Evolutionary conservation across 2,329 filamentous ascomycete species (phyloP), one percentile per base, ranked within the genome.

Genomic region (Paracoccidioides brasiliensis): DNA sequence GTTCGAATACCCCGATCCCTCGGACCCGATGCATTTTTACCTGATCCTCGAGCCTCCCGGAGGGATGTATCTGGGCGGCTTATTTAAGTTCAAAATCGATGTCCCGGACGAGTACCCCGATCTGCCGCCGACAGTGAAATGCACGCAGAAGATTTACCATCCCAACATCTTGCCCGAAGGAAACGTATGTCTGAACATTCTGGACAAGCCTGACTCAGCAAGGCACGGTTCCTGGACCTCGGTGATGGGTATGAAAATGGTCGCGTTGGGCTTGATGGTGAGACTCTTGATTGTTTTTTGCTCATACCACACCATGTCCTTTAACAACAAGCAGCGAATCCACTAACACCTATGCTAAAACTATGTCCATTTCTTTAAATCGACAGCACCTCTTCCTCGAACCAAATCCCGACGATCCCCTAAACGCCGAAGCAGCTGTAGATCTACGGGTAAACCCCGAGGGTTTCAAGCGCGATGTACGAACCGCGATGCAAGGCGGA

Each of bases 141-240:
- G 93, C 75, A 86, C 84, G 63, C 88, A 98, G 74, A 97, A 95
- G 78, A 97, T 98, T 65, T 98, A 98, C 75, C 93, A 98, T 70
- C 93, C 93, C 5, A 98, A 98, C 72, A 98, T 98, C 69, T 93
- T 98, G 67, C 80, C 95, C 43, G 89, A 97, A 70, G 93, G 93
- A 64, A 98, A 98, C 69, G 90, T 98, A 60, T 98, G 93, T 76
- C 75, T 98, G 67, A 98, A 98, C 71, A 98, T 98, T 65, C 73
- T 98, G n/a, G n/a, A n/a, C n/a, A n/a, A n/a, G n/a, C n/a, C n/a
- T n/a, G n/a, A n/a, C n/a, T n/a, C n/a, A n/a, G n/a, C n/a, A n/a
- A n/a, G n/a, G 66, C 79, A 93, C 59, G 93, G 98, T 75, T 93
- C 98, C 75, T 98, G 93, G 93, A 98, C 97, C 78, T 93, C 93